These are phyloP conservation scores for Microdochium bolleyi DNA, from an alignment of 2,329 filamentous ascomycete species.

Conservation along the genomic window DNA sequence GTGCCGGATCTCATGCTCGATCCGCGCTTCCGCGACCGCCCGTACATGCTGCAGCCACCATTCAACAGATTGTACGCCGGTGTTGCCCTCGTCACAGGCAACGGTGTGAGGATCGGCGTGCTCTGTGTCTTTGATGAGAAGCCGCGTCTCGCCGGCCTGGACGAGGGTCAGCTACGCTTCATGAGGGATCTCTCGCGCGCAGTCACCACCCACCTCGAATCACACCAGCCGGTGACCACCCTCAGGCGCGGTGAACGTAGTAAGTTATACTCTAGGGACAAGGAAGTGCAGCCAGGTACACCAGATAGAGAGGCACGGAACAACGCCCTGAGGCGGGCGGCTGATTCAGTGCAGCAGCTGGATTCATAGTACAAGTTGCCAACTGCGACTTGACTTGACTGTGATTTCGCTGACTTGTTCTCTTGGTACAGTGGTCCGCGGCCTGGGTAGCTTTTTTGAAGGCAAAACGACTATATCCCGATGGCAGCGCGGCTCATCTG, in stretches of 20 bases:
- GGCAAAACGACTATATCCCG: conserved; percentile 10
- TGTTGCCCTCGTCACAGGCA: conserved; percentile 6
- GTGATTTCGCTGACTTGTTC: neutral
- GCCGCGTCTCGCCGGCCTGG: conserved; percentile 2
- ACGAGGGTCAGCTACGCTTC: conserved; percentile 2
- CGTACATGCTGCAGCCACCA: conserved; percentile 12
- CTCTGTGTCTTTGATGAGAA: conserved; percentile 5
- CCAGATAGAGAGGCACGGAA: no score
- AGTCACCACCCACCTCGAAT: conserved; percentile 8
- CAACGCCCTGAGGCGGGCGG: no score
- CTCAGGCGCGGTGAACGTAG: conserved; percentile 9
- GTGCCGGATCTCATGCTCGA: conserved; percentile 24
- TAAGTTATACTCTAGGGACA: neutral
- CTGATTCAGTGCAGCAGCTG: no score
- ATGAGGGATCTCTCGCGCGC: conserved; percentile 7
- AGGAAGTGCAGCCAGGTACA: no score
- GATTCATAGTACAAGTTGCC: no score
- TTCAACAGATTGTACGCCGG: conserved; percentile 11
- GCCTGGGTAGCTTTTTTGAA: conserved; percentile 14
- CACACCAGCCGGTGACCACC: conserved; percentile 1
- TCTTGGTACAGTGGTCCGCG: conserved; percentile 8
- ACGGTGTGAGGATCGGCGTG: conserved; percentile 9
- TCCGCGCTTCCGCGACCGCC: conserved; percentile 15
- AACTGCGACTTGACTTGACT: no score
- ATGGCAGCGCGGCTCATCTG: conserved; percentile 6